phyloP scores from a whole-genome alignment of 106 monocot genomes.

The Acanthochlamys bracteata region DNA sequence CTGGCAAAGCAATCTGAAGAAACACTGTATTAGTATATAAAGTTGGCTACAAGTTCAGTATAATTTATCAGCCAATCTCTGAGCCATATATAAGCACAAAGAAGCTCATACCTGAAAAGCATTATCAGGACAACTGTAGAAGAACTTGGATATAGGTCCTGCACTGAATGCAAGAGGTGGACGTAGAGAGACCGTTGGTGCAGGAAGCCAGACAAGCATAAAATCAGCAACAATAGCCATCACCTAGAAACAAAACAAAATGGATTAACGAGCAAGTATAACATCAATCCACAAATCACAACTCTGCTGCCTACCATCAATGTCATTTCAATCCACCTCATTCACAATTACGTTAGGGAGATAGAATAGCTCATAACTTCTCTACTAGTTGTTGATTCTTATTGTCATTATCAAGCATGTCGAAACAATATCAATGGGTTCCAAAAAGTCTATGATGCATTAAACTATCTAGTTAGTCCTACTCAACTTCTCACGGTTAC shows the following conservation, averaged over 20 bases:
- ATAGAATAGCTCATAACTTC: too few species aligned
- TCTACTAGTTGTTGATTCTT: too few species aligned
- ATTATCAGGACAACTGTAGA: conserved; percentile 84
- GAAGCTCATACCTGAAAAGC: conserved; percentile 72
- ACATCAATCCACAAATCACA: too few species aligned
- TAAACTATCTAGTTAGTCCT: background rate
- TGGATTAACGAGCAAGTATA: background rate
- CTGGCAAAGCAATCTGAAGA: conserved; percentile 64
- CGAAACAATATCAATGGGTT: background rate
- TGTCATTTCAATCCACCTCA: too few species aligned
- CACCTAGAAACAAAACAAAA: conserved; percentile 29
- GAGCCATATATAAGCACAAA: conserved; percentile 1
- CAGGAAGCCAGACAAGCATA: conserved; percentile 99
- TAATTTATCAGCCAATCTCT: background rate
- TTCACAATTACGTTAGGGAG: too few species aligned
- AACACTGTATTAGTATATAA: background rate
- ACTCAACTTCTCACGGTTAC: background rate
- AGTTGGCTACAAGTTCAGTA: background rate
- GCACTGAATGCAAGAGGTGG: conserved; percentile 59
- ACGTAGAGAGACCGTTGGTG: conserved; percentile 82
- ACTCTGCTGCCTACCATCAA: too few species aligned
- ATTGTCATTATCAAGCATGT: too few species aligned
- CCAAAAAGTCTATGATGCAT: background rate
- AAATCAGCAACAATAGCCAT: conserved; percentile 99
- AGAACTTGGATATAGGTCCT: conserved; percentile 74